Percentiles rank a stretch among this genome's conserved stretches.
phyloP scores from a whole-genome alignment of 306 rosid species.

The Acacia crassicarpa region DNA sequence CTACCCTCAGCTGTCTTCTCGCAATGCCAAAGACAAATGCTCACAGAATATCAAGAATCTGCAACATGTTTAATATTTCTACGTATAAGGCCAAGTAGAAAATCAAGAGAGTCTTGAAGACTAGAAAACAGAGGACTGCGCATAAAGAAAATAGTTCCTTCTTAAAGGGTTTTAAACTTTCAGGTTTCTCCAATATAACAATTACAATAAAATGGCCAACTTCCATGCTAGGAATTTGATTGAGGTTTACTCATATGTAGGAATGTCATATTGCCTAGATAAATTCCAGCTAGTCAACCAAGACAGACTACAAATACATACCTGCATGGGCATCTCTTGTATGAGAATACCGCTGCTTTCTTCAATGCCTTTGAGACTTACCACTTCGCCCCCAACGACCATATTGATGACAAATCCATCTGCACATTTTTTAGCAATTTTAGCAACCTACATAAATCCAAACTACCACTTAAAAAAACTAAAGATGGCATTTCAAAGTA shows the following conservation, averaged over 20 bases:
- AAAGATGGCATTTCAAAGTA: slow-evolving; percentile 40
- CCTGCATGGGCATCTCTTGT: slow-evolving; percentile 94
- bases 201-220: not conserved
- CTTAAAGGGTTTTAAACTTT: not conserved
- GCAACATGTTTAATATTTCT: slow-evolving; percentile 40
- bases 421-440: slow-evolving; percentile 43
- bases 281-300: not conserved
- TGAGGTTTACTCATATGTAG: not conserved
- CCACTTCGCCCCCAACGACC: slow-evolving; percentile 96
- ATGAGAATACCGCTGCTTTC: slow-evolving; percentile 75
- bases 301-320: slow-evolving; percentile 43
- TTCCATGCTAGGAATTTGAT: not conserved
- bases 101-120: not conserved
- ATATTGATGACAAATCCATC: slow-evolving; percentile 92
- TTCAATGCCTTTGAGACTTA: slow-evolving; percentile 71
- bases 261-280: slow-evolving; percentile 1
- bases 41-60: slow-evolving; percentile 88
- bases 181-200: not conserved
- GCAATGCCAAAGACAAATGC: slow-evolving; percentile 27
- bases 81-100: slow-evolving; percentile 26
- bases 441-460: slow-evolving; percentile 30
- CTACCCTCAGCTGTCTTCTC: slow-evolving; percentile 29
- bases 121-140: not conserved
- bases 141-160: not conserved
- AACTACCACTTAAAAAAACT: slow-evolving; percentile 23